Evolutionary conservation across 176 grass and related monocot genomes (phyloP).

Genomic region (Rhynchospora breviuscula): DNA sequence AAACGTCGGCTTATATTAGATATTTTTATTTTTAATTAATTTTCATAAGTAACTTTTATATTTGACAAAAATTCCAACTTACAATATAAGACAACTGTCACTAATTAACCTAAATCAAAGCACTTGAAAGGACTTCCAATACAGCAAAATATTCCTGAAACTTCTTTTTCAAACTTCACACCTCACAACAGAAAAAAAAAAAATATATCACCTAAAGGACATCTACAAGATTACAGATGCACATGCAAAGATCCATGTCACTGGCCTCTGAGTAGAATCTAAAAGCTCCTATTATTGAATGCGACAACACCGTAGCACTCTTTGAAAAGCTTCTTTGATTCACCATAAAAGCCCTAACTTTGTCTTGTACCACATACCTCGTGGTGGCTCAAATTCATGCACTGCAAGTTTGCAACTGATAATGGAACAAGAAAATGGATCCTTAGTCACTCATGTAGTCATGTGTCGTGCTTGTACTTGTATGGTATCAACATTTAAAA

Average conservation of each 20-base stretch:
- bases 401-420: neutral
- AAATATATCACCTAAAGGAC: neutral
- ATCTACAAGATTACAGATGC: constrained; percentile 5
- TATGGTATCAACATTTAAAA: neutral
- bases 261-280: neutral
- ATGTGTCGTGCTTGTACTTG: neutral
- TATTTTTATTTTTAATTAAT: neutral
- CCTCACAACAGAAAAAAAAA: neutral
- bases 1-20: neutral
- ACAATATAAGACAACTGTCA: neutral
- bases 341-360: neutral
- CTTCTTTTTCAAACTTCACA: neutral
- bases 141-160: neutral
- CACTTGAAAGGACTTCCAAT: neutral
- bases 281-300: neutral
- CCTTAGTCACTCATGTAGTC: neutral
- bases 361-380: neutral
- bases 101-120: neutral
- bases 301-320: neutral
- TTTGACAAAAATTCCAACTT: neutral
- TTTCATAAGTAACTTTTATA: neutral
- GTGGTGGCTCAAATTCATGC: constrained; percentile 6
- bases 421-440: neutral
- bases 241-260: constrained; percentile 7
- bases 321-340: neutral